Evolutionary conservation across 345 rosid genomes (phyloP), one percentile per base, ranked within the genome.

Genomic region (Populus nigra): DNA sequence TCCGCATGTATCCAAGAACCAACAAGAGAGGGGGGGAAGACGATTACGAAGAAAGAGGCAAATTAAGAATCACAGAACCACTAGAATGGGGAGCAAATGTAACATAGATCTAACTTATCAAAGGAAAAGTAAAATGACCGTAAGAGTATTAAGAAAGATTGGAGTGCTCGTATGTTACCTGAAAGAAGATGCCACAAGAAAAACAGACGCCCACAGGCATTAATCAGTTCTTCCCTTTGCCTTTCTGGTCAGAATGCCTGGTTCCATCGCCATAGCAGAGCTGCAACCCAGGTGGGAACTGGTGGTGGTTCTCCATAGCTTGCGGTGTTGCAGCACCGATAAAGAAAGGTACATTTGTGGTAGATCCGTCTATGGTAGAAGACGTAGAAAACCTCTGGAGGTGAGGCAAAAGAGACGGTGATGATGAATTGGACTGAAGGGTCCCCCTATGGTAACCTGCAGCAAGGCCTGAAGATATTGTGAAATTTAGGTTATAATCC

Each of bases 401-500:
- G 77, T 86, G 87, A 76, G 91, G 88, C 62, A 89, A 86, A 83
- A 92, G 86, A 53, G 98, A 88, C 77, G 90, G 88, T 78, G 88
- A 77, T 57, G 82, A 72, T 65, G 97, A 90, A 96, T 96, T 96
- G 99, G 99, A 96, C 99, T 96, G 99, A 96, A 96, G 99, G 99
- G 99, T 92, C 98, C 99, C 98, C 99, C 99, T 93, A 72, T 92
- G 91, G 91, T 88, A 88, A 86, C 94, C 97, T 87, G 88, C 87
- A 87, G 88, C 87, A 86, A 89, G 90, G 87, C 89, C 85, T 78
- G 98, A 81, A 43, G 98, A 88, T 79, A 93, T 90, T 6, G 92
- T 90, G 89, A 93, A 96, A 84, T 92, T 92, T 6, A 93, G 92
- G 76, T 89, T 92, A 72, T 91, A 90, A 59, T 88, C 91, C 84